These are phyloP conservation scores for Aspergillus biplanus DNA, from an alignment of 495 filamentous ascomycete species.

Conservation along the genomic window DNA sequence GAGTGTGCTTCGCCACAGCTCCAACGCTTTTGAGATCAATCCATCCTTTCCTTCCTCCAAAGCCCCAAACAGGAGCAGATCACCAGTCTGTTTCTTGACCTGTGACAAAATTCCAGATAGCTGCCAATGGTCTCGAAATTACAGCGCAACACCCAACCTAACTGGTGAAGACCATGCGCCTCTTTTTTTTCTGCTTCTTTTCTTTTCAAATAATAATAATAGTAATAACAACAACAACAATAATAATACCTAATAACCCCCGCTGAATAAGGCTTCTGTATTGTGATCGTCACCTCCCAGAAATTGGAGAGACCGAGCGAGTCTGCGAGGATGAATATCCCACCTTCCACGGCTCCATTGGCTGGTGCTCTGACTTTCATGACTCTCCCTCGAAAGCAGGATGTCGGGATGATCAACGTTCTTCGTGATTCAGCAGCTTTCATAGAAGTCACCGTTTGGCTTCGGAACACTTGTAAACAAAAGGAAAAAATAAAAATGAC, in stretches of 20 bases:
- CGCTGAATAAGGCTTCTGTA: no score
- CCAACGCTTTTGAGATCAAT: conserved; percentile 1
- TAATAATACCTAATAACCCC: no score
- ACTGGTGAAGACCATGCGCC: conserved; percentile 10
- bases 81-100: conserved; percentile 21
- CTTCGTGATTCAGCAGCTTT: no score
- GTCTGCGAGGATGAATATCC: no score
- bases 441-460: background rate
- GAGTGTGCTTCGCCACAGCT: background rate
- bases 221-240: no score
- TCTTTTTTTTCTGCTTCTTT: conserved; percentile 23
- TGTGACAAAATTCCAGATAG: conserved; percentile 39
- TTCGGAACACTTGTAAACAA: background rate
- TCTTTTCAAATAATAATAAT: conserved; percentile 7
- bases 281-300: no score
- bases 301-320: no score
- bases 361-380: no score
- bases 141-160: conserved; percentile 7
- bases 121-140: conserved; percentile 45
- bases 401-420: no score
- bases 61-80: conserved; percentile 35
- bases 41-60: conserved; percentile 9
- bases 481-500: conserved; percentile 3
- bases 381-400: no score
- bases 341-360: no score